Evolutionary conservation across 192 early-diverging fungal genomes (phyloP).

Genomic region (Coemansia biformis): DNA sequence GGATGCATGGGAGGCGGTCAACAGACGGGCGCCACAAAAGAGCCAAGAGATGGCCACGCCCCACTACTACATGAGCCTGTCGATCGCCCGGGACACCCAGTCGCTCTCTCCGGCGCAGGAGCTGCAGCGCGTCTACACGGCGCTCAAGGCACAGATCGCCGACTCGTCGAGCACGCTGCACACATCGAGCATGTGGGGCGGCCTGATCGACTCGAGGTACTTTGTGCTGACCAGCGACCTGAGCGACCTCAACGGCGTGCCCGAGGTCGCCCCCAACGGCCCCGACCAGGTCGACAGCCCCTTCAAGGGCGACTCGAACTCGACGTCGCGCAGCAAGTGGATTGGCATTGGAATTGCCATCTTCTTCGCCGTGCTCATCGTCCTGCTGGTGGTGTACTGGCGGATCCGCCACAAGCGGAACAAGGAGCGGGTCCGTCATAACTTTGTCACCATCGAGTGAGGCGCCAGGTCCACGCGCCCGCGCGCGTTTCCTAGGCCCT

Average conservation of each 20-base stretch:
- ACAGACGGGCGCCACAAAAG: slow-evolving; percentile 3
- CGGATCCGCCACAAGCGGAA: slow-evolving; percentile 18
- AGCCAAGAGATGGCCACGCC: slow-evolving; percentile 8
- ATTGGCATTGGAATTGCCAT: slow-evolving; percentile 43
- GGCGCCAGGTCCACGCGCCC: too few species aligned
- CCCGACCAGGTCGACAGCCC: slow-evolving; percentile 45
- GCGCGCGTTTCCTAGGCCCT: too few species aligned
- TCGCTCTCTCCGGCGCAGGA: slow-evolving; percentile 37
- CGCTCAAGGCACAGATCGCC: slow-evolving; percentile 24
- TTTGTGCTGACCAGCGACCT: slow-evolving; percentile 29
- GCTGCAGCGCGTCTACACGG: slow-evolving; percentile 37
- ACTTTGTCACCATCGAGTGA: slow-evolving; percentile 29
- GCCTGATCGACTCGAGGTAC: slow-evolving; percentile 27
- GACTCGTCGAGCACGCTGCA: slow-evolving; percentile 34
- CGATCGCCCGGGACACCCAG: slow-evolving; percentile 29
- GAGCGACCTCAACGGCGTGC: slow-evolving; percentile 30
- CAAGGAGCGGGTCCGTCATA: slow-evolving; percentile 26
- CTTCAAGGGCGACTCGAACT: slow-evolving; percentile 24
- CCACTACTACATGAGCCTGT: slow-evolving; percentile 46
- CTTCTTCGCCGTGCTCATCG: slow-evolving; percentile 21
- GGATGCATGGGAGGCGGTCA: slow-evolving; percentile 12
- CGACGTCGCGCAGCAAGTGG: slow-evolving; percentile 46
- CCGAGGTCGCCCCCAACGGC: slow-evolving; percentile 32
- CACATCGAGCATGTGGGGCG: slow-evolving; percentile 30
- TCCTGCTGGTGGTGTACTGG: slow-evolving; percentile 26